Percentiles rank a stretch among this genome's conserved stretches.
Evolutionary conservation across 2,329 filamentous ascomycete genomes (phyloP).

Genomic region (Phoma sp.): DNA sequence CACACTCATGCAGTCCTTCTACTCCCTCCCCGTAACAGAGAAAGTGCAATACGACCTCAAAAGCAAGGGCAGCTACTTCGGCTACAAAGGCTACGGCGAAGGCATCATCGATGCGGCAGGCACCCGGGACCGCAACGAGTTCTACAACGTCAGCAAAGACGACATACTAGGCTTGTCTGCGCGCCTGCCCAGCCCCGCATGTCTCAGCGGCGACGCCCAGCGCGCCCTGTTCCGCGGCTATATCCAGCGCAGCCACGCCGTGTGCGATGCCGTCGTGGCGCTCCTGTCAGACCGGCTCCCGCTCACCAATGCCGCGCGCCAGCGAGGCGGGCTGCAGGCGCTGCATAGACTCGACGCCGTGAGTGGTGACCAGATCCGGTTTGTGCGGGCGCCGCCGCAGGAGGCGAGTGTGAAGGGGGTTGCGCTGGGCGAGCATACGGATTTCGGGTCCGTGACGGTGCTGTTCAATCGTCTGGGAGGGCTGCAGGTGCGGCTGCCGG

Average conservation of each 20-base stretch:
- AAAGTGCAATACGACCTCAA: slow-evolving; percentile 63
- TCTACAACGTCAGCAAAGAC: slow-evolving; percentile 64
- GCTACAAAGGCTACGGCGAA: slow-evolving; percentile 56
- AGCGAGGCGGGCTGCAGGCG: slow-evolving; percentile 50
- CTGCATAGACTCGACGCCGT: slow-evolving; percentile 52
- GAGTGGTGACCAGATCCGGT: slow-evolving; percentile 62
- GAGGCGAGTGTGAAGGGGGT: slow-evolving; percentile 25
- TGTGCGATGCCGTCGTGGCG: slow-evolving; percentile 54
- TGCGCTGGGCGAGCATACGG: slow-evolving; percentile 61
- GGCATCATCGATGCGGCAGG: slow-evolving; percentile 56
- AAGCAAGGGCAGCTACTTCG: slow-evolving; percentile 58
- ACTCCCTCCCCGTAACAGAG: slow-evolving; percentile 57
- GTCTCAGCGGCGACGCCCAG: background rate
- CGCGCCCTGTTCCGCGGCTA: slow-evolving; percentile 49
- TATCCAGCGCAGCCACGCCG: slow-evolving; percentile 52
- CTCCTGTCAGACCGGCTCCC: slow-evolving; percentile 54
- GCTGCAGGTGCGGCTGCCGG: slow-evolving; percentile 58
- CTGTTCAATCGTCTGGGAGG: slow-evolving; percentile 64
- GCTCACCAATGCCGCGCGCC: slow-evolving; percentile 31
- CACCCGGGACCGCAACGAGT: slow-evolving; percentile 59
- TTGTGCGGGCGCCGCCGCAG: slow-evolving; percentile 58
- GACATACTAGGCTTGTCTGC: slow-evolving; percentile 53
- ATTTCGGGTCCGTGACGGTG: slow-evolving; percentile 63
- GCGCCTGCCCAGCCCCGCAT: background rate
- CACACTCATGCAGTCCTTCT: slow-evolving; percentile 53